Conservation (phyloP, 306 rosid genomes). For the Quercus parvula region DNA sequence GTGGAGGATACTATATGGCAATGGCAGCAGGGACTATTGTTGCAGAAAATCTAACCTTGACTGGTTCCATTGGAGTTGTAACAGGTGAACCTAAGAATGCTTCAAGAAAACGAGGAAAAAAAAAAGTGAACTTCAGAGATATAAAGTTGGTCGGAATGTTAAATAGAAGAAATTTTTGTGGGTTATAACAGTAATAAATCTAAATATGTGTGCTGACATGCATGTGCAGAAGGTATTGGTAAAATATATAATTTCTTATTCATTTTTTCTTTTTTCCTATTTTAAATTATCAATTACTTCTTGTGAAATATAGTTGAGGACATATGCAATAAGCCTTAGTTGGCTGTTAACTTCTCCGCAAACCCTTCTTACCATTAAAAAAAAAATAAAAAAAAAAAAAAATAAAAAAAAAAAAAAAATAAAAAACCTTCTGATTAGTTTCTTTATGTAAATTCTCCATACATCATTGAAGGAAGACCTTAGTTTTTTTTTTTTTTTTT, state of each 20-base stretch:
- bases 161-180: neutral
- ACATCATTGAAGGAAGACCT: no score
- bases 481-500: no score
- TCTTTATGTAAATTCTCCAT: neutral
- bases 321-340: neutral
- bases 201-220: no score
- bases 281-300: neutral
- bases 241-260: neutral
- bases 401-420: no score
- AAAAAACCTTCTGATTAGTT: neutral
- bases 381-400: no score
- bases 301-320: neutral
- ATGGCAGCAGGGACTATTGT: slow-evolving; percentile 93
- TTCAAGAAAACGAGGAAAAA: neutral
- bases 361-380: neutral
- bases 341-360: neutral
- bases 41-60: slow-evolving; percentile 81
- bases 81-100: slow-evolving; percentile 51
- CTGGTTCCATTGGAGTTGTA: slow-evolving; percentile 97
- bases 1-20: slow-evolving; percentile 98
- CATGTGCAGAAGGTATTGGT: neutral
- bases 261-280: neutral
- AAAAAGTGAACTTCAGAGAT: neutral
- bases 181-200: neutral
- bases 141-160: neutral